Evolutionary conservation across 306 rosid genomes (phyloP).

Genomic region (Malus domestica): ASM211411v1 NC_041792.1:6045001-6045500

Average conservation of each 20-base stretch:
- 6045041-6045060: too few species aligned
- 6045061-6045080: too few species aligned
- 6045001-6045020: too few species aligned
- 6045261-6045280: slow-evolving; percentile 31
- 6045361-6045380: slow-evolving; percentile 47
- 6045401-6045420: slow-evolving; percentile 91
- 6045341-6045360: slow-evolving; percentile 50
- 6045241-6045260: slow-evolving; percentile 16
- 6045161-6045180: slow-evolving; percentile 62
- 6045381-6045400: slow-evolving; percentile 54
- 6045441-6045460: too few species aligned
- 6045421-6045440: background rate
- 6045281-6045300: slow-evolving; percentile 20
- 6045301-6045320: slow-evolving; percentile 24
- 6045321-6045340: slow-evolving; percentile 72
- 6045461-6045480: too few species aligned
- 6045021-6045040: too few species aligned
- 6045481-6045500: too few species aligned
- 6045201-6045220: slow-evolving; percentile 10
- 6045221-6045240: background rate
- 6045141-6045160: slow-evolving; percentile 78
- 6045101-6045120: too few species aligned
- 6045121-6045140: slow-evolving; percentile 42
- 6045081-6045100: too few species aligned
- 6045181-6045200: slow-evolving; percentile 34